phyloP scores from a whole-genome alignment of 2,329 filamentous ascomycete species.

The Colletotrichum orchidophilum region DNA sequence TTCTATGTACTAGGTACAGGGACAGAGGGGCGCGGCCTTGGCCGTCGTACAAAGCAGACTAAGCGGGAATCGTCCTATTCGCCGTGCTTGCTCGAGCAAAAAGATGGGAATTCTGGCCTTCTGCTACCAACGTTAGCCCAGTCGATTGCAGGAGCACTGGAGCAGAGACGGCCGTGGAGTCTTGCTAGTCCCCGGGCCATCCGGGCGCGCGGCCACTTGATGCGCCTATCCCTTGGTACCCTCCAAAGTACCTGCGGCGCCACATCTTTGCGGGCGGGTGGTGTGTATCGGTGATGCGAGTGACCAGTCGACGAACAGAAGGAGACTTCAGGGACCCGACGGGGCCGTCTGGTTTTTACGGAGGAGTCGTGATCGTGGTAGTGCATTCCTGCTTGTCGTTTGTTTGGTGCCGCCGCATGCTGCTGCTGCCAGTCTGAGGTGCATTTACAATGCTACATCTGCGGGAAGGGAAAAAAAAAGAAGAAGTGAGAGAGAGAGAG shows the following conservation, averaged over 20 bases:
- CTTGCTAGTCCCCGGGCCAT: constrained; percentile 34
- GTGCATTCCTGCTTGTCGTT: neutral
- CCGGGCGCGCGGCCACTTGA: constrained; percentile 27
- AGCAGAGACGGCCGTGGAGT: constrained; percentile 25
- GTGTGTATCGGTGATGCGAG: constrained; percentile 4
- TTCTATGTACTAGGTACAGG: too few species aligned
- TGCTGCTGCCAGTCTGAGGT: neutral
- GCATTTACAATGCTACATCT: constrained; percentile 19
- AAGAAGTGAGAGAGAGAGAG: constrained; percentile 35
- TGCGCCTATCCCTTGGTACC: neutral
- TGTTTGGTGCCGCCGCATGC: neutral
- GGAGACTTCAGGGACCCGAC: neutral
- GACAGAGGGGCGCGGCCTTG: neutral
- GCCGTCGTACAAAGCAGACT: neutral
- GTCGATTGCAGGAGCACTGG: neutral
- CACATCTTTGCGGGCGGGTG: neutral
- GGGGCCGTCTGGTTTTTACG: constrained; percentile 1
- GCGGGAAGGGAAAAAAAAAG: constrained; percentile 1
- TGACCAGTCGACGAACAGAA: neutral
- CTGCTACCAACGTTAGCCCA: constrained; percentile 3
- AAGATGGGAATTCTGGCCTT: neutral
- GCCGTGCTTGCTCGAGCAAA: neutral
- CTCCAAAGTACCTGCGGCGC: constrained; percentile 10
- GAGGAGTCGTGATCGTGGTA: neutral
- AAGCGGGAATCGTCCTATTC: neutral